Evolutionary conservation across 345 rosid species (phyloP).

Genomic region (Salix viminalis): DNA sequence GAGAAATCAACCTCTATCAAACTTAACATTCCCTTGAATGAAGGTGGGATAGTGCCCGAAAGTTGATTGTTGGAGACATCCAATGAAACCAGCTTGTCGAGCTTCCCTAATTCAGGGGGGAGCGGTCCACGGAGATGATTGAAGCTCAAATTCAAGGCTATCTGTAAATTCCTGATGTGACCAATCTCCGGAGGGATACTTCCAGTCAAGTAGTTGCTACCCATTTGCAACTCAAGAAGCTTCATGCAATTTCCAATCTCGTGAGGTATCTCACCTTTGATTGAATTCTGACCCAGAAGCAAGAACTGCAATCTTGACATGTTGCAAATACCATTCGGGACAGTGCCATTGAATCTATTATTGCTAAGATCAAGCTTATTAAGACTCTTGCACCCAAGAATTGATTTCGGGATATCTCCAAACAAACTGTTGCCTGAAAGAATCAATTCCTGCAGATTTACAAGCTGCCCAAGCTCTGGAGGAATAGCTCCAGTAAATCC

Average conservation of each 20-base stretch:
- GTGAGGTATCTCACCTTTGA: conserved; percentile 33
- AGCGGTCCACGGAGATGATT: conserved; percentile 33
- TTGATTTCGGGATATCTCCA: conserved; percentile 73
- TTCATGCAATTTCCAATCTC: conserved; percentile 31
- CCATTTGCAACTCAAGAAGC: conserved; percentile 28
- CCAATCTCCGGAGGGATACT: conserved; percentile 31
- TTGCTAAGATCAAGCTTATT: conserved; percentile 43
- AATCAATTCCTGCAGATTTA: conserved; percentile 83
- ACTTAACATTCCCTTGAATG: conserved; percentile 34
- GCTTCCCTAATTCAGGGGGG: conserved; percentile 34
- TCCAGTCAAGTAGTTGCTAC: conserved; percentile 33
- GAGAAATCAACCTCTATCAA: conserved; percentile 34
- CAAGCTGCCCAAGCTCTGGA: conserved; percentile 61
- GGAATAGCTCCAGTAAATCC: conserved; percentile 82
- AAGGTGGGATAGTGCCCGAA: conserved; percentile 27
- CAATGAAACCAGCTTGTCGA: conserved; percentile 35
- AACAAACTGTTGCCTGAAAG: conserved; percentile 71
- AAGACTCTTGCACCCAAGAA: conserved; percentile 74
- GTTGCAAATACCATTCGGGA: conserved; percentile 27
- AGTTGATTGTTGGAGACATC: conserved; percentile 34
- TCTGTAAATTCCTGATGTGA: conserved; percentile 32
- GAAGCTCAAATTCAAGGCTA: conserved; percentile 32
- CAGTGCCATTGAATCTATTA: conserved; percentile 31
- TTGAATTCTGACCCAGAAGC: conserved; percentile 29
- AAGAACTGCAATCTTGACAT: conserved; percentile 34